Evolutionary conservation across 108 stramenopile species (phyloP).

Genomic region (Ochromonas danica): DNA sequence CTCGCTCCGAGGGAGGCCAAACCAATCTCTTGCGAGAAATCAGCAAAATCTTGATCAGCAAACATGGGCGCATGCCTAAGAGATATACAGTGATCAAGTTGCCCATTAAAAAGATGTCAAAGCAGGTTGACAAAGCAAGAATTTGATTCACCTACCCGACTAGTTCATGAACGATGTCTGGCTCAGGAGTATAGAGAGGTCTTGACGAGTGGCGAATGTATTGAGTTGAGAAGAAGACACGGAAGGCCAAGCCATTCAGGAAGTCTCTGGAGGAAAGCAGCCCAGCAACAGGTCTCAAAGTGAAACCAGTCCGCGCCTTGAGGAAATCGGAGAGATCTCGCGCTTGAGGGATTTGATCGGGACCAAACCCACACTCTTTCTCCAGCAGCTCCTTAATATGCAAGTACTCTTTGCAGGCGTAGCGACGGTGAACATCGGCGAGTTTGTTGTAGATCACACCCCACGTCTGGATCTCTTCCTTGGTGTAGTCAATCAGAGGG

Average conservation of each 20-base stretch:
- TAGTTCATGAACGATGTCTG: slow-evolving; percentile 89
- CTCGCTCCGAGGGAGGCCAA: slow-evolving; percentile 85
- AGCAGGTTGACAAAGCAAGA: too few relatives aligned
- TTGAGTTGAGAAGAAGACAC: slow-evolving; percentile 89
- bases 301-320: slow-evolving; percentile 69
- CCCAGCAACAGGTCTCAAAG: slow-evolving; percentile 87
- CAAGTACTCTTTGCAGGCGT: slow-evolving; percentile 87
- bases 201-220: slow-evolving; percentile 75
- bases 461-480: slow-evolving; percentile 84
- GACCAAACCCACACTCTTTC: slow-evolving; percentile 75
- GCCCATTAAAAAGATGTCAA: background rate
- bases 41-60: slow-evolving; percentile 91
- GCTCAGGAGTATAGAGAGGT: slow-evolving; percentile 88
- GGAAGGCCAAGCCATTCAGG: slow-evolving; percentile 88
- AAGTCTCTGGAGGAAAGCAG: slow-evolving; percentile 91
- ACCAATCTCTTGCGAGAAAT: slow-evolving; percentile 92
- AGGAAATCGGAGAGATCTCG: slow-evolving; percentile 78
- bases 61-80: slow-evolving; percentile 95
- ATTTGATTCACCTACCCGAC: background rate
- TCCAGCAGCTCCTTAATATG: slow-evolving; percentile 53
- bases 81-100: slow-evolving; percentile 22
- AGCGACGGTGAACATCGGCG: slow-evolving; percentile 70
- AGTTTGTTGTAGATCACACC: slow-evolving; percentile 77
- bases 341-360: slow-evolving; percentile 79
- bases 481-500: slow-evolving; percentile 76